phyloP scores from a whole-genome alignment of 2,329 filamentous ascomycete genomes.

The Penicillium janthinellum region DNA sequence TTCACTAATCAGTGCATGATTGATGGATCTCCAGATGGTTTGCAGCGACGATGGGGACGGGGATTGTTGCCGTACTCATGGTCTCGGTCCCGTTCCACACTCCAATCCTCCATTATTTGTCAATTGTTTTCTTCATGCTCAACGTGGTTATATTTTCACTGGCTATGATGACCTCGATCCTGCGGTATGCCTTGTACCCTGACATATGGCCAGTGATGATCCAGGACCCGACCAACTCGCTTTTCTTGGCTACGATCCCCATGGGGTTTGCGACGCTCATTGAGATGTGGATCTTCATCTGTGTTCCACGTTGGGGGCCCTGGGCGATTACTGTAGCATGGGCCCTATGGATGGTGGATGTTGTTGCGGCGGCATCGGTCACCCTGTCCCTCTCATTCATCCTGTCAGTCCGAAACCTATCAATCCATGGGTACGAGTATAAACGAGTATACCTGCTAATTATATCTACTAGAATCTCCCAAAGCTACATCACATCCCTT shows the following conservation, averaged over 20 bases:
- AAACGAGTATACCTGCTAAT: conserved; percentile 23
- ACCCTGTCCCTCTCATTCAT: conserved; percentile 56
- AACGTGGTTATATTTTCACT: conserved; percentile 61
- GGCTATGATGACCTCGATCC: conserved; percentile 57
- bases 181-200: conserved; percentile 64
- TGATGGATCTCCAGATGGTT: conserved; percentile 54
- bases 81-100: conserved; percentile 63
- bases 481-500: conserved; percentile 42
- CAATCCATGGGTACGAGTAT: background rate
- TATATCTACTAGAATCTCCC: conserved; percentile 37
- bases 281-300: conserved; percentile 62
- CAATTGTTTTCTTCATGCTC: conserved; percentile 62
- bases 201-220: conserved; percentile 67
- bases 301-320: conserved; percentile 57
- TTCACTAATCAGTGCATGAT: background rate
- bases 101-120: conserved; percentile 60
- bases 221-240: conserved; percentile 62
- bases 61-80: conserved; percentile 65
- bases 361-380: conserved; percentile 46
- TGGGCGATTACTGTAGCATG: conserved; percentile 53
- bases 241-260: conserved; percentile 66
- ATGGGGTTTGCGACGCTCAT: conserved; percentile 68
- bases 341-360: conserved; percentile 55
- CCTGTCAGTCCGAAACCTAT: conserved; percentile 46
- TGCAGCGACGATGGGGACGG: conserved; percentile 66